Evolutionary conservation across 1,284 basidiomycete genomes (phyloP).

Genomic region (Phylloporus sp.): DNA sequence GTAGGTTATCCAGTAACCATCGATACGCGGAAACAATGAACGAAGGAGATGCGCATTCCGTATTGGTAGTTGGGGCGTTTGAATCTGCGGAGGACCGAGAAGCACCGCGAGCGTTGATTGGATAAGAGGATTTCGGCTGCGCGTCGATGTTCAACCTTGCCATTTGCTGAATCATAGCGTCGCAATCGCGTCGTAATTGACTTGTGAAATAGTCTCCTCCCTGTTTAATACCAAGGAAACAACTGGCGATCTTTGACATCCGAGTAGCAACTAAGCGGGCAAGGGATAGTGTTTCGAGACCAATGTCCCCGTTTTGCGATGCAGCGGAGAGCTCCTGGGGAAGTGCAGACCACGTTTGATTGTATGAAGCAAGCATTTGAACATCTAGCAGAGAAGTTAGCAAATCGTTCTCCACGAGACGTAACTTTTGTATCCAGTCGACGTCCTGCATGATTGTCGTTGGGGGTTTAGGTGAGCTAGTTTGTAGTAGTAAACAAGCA

Average conservation of each 20-base stretch:
- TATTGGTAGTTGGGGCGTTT: no score
- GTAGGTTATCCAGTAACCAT: constrained; percentile 49
- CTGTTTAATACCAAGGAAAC: constrained; percentile 7
- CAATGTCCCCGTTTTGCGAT: background rate
- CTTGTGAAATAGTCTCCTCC: background rate
- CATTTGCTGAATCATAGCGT: constrained; percentile 18
- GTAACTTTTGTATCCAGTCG: constrained; percentile 7
- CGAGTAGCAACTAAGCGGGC: constrained; percentile 11
- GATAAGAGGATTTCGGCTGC: background rate
- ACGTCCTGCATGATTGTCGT: no score
- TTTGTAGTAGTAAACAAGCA: no score
- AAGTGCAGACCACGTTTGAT: constrained; percentile 9
- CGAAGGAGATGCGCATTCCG: background rate
- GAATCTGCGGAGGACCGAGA: background rate
- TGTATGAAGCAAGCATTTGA: constrained; percentile 7
- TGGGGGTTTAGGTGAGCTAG: no score
- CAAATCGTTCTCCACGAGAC: constrained; percentile 10
- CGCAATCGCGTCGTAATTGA: constrained; percentile 7
- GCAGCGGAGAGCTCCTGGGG: background rate
- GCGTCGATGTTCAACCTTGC: background rate
- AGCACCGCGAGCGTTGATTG: no score
- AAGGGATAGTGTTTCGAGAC: background rate
- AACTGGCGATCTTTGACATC: constrained; percentile 9
- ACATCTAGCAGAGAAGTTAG: background rate
- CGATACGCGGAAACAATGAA: background rate